Base-by-base conservation (phyloP, 1,284 basidiomycete genomes). In the Agroathelia rolfsii region DNA sequence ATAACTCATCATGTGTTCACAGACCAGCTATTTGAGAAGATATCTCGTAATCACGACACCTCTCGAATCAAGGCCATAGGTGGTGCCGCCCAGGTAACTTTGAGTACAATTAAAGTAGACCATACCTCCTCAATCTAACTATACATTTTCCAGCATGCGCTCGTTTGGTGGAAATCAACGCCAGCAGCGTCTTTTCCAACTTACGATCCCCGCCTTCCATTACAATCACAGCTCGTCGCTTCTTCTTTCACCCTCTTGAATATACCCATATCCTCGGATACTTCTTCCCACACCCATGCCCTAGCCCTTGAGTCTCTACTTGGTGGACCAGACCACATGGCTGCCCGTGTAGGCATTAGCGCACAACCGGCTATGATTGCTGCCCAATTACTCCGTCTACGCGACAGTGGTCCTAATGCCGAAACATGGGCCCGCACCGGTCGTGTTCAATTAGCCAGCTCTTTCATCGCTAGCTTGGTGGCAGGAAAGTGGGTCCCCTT, bases 121-220 rank as follows among this genome's bases (percentile, higher is more conserved):
- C 24, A n/a, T 11, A 15, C 28, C n/a, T 25, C 14, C n/a, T 30
- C 4, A 18, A 11, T 32, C 28, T n/a, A 12, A 27, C 33, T 7
- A 12, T 26, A 24, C 6, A 24, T 32, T 22, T 16, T 18, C 7
- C 39, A 84, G 72, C 76, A 81, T 49, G 79, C 80, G 3, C 59
- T 84, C 15, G 82, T 86, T 19, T 86, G 79, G 78, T 86, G 81
- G 79, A 82, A 82, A 55, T 75, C 75, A 2, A 74, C 72, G 16
- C 63, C 76, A 22, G 63, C 76, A 15, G 66, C 77, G 24, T 69
- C 71, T 26, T 59, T 83, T 38, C 76, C 76, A 19, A 67, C 72
- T 8, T 61, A 83, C 33, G 77, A 82, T 46, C 70, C 80, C 1
- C 66, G 70, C 40, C 53, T 72, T 16, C 69, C 76, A 0, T 56